Percentiles rank a stretch among this genome's conserved stretches.
Evolutionary conservation across 2,329 filamentous ascomycete genomes (phyloP).

Genomic region (Biscogniauxia sp.): DNA sequence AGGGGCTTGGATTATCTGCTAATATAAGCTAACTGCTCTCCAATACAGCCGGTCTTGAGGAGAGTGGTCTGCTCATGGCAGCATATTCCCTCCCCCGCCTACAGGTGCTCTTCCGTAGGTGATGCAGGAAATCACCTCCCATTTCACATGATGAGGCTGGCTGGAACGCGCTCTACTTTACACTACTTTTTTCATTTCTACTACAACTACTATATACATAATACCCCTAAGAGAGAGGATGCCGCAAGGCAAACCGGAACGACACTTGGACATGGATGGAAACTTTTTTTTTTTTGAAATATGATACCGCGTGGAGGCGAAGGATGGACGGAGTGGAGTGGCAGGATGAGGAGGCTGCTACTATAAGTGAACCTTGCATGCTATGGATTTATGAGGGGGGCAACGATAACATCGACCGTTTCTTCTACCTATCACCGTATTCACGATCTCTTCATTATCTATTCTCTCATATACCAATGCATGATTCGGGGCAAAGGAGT

Average conservation of each 20-base stretch:
- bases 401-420: slow-evolving; percentile 25
- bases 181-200: slow-evolving; percentile 24
- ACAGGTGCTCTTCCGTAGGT: slow-evolving; percentile 30
- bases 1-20: slow-evolving; percentile 92
- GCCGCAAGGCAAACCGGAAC: slow-evolving; percentile 35
- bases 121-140: slow-evolving; percentile 39
- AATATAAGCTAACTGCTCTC: slow-evolving; percentile 54
- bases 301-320: slow-evolving; percentile 24
- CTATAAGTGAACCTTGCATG: slow-evolving; percentile 21
- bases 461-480: slow-evolving; percentile 32
- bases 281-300: slow-evolving; percentile 26
- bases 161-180: slow-evolving; percentile 21
- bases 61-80: slow-evolving; percentile 20
- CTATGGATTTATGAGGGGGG: slow-evolving; percentile 29
- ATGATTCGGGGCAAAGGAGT: slow-evolving; percentile 26
- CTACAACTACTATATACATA: slow-evolving; percentile 21
- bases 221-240: slow-evolving; percentile 32
- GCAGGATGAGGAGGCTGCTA: slow-evolving; percentile 18
- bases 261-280: slow-evolving; percentile 32
- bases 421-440: slow-evolving; percentile 27
- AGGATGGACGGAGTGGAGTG: slow-evolving; percentile 10
- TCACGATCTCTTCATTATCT: slow-evolving; percentile 25
- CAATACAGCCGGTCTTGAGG: slow-evolving; percentile 39
- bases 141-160: slow-evolving; percentile 26
- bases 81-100: slow-evolving; percentile 15